Evolutionary conservation across 331 rosid genomes (phyloP).

Genomic region (Quercus tomentella): DNA sequence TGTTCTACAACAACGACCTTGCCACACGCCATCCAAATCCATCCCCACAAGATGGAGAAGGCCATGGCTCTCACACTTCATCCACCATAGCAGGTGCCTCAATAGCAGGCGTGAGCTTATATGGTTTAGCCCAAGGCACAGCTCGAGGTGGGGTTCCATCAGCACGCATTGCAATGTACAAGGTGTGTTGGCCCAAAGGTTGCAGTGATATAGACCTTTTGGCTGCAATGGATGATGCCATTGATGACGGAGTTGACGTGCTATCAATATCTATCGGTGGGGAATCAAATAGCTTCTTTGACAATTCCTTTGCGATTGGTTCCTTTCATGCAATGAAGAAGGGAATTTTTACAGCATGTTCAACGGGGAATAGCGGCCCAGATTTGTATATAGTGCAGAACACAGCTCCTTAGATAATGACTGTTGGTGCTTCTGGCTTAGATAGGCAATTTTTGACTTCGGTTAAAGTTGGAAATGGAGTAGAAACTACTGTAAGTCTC

Average conservation of each 20-base stretch:
- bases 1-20: conserved; percentile 31
- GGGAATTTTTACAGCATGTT: conserved; percentile 67
- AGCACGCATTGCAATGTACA: conserved; percentile 66
- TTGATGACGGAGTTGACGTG: not conserved
- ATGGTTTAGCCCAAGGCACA: conserved; percentile 63
- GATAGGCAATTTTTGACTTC: conserved; percentile 49
- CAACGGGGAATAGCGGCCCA: conserved; percentile 75
- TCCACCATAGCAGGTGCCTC: conserved; percentile 49
- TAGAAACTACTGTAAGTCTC: conserved; percentile 30
- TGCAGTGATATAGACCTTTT: conserved; percentile 71
- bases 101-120: conserved; percentile 49
- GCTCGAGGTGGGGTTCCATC: conserved; percentile 78
- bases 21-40: not conserved
- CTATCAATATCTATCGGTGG: conserved; percentile 28
- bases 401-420: conserved; percentile 78
- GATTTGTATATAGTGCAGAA: conserved; percentile 37
- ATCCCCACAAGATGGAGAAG: conserved; percentile 59
- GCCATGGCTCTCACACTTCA: conserved; percentile 27
- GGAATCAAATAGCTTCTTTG: not conserved
- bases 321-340: conserved; percentile 75
- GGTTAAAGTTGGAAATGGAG: conserved; percentile 27
- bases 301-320: conserved; percentile 72
- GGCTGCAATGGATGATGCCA: conserved; percentile 80
- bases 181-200: conserved; percentile 59
- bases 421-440: conserved; percentile 60